These are phyloP conservation scores for Amylostereum chailletii DNA, from an alignment of 1,284 basidiomycete species.

Conservation along the genomic window DNA sequence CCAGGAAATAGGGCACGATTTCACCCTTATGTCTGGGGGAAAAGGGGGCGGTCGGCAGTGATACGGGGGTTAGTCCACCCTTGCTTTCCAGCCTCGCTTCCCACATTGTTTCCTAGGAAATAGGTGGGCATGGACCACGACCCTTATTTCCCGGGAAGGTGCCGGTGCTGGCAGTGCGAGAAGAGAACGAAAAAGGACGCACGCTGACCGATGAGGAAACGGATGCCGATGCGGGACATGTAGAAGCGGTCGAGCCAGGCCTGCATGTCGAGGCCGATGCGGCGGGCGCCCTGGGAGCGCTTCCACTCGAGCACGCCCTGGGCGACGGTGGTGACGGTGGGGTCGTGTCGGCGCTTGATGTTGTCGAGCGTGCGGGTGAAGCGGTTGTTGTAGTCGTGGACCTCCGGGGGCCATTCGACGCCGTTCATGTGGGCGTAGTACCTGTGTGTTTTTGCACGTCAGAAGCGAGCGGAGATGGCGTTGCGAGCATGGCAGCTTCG, in stretches of 20 bases:
- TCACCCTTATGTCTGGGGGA: no score
- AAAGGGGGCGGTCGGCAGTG: no score
- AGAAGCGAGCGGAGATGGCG: no score
- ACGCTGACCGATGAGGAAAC: slow-evolving; percentile 93
- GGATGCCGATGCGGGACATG: slow-evolving; percentile 93
- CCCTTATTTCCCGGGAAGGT: no score
- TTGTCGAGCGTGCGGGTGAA: slow-evolving; percentile 86
- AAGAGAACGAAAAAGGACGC: slow-evolving; percentile 2
- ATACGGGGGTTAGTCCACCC: no score
- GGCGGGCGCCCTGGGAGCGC: slow-evolving; percentile 43
- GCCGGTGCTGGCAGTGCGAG: no score
- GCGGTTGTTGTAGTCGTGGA: slow-evolving; percentile 87
- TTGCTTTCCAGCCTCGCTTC: no score
- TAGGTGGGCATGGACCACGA: no score
- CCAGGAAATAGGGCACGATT: no score
- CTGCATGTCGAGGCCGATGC: slow-evolving; percentile 86
- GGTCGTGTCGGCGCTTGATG: slow-evolving; percentile 95
- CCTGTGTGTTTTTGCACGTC: slow-evolving; percentile 28
- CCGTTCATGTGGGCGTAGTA: slow-evolving; percentile 76
- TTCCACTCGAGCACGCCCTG: slow-evolving; percentile 86
- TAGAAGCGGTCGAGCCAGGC: slow-evolving; percentile 97
- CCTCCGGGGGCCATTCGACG: slow-evolving; percentile 84
- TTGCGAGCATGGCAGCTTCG: no score
- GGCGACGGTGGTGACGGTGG: slow-evolving; percentile 94
- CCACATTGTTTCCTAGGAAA: no score